Percentiles rank a stretch among this genome's conserved stretches.
Evolutionary conservation across 140 eudicot species (phyloP).

Genomic region (Bidens hawaiensis): DNA sequence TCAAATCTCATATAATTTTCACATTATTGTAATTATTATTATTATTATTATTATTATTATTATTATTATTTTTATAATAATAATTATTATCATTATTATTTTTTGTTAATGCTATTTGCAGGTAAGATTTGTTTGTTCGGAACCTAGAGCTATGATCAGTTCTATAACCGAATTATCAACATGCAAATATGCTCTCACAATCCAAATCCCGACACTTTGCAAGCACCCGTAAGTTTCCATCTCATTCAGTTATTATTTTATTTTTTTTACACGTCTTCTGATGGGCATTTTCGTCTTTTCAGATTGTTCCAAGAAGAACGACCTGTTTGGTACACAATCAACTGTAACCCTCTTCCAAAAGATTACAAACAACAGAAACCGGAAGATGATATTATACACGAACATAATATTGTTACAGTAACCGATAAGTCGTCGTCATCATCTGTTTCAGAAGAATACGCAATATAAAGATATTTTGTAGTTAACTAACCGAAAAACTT

Average conservation of each 20-base stretch:
- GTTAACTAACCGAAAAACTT: slow-evolving; percentile 1
- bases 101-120: slow-evolving; percentile 23
- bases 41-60: too few relatives aligned
- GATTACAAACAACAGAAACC: slow-evolving; percentile 44
- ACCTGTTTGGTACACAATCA: slow-evolving; percentile 79
- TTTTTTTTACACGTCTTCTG: background rate
- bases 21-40: too few relatives aligned
- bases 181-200: slow-evolving; percentile 93
- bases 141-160: slow-evolving; percentile 90
- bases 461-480: slow-evolving; percentile 37
- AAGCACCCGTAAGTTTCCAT: slow-evolving; percentile 76
- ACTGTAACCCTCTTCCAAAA: slow-evolving; percentile 76
- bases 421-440: slow-evolving; percentile 30
- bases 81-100: background rate
- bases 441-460: slow-evolving; percentile 38
- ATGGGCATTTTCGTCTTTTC: slow-evolving; percentile 3
- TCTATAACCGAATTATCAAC: slow-evolving; percentile 90
- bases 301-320: slow-evolving; percentile 87
- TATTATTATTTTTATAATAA: too few relatives aligned
- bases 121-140: slow-evolving; percentile 97
- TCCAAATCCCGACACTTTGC: slow-evolving; percentile 88
- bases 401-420: slow-evolving; percentile 50
- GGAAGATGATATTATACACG: slow-evolving; percentile 34
- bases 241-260: background rate
- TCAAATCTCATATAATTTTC: background rate